phyloP scores from a whole-genome alignment of 1,284 basidiomycete species.

The Fomitopsis betulina region DNA sequence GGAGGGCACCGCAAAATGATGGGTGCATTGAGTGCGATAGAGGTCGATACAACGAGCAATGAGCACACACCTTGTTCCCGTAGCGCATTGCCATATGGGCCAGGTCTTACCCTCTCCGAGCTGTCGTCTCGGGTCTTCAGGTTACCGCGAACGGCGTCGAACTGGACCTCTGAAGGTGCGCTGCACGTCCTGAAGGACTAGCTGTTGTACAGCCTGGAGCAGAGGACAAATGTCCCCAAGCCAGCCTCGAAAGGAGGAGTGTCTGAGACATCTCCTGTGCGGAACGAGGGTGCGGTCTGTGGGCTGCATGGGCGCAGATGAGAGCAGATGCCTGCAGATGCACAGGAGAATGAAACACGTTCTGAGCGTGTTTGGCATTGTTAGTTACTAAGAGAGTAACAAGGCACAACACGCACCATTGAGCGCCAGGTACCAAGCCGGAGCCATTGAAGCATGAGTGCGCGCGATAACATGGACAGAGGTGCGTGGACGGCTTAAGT shows the following conservation, averaged over 20 bases:
- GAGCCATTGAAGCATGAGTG: no score
- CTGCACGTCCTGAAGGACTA: neutral
- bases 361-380: neutral
- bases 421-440: no score
- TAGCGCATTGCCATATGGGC: neutral
- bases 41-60: neutral
- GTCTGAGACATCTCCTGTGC: neutral
- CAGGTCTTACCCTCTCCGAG: neutral
- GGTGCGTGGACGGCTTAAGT: no score
- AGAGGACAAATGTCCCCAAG: neutral
- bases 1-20: neutral
- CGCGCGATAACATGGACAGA: no score
- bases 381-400: neutral
- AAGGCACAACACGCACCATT: neutral
- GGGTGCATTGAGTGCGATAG: neutral
- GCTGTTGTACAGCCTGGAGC: neutral
- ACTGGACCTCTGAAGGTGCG: neutral
- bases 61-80: neutral
- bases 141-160: neutral
- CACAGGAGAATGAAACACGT: neutral
- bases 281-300: slow-evolving; percentile 2
- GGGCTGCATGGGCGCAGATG: neutral
- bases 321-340: neutral
- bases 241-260: neutral
- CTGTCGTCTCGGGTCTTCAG: neutral